phyloP scores from a whole-genome alignment of 2,329 filamentous ascomycete genomes.

The Nothophoma quercina region DNA sequence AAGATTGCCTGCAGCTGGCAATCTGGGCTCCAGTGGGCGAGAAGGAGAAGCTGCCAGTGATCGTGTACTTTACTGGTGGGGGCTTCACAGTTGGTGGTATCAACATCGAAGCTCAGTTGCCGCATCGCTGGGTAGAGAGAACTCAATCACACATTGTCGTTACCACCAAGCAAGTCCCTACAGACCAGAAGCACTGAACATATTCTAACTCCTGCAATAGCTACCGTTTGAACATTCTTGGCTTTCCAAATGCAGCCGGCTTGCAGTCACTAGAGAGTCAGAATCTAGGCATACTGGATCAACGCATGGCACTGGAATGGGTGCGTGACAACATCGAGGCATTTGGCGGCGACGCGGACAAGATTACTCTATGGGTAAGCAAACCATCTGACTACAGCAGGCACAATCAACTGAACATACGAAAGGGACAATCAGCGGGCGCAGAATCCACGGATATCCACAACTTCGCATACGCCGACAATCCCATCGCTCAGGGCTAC shows the following conservation, averaged over 20 bases:
- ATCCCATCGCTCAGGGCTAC: conserved; percentile 53
- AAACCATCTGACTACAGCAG: too few relatives aligned
- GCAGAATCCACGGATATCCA: conserved; percentile 14
- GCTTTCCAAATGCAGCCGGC: conserved; percentile 42
- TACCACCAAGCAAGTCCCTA: conserved; percentile 23
- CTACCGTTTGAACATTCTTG: conserved; percentile 46
- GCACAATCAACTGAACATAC: too few relatives aligned
- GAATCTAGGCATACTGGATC: too few relatives aligned
- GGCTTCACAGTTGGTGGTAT: conserved; percentile 54
- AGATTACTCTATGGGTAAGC: conserved; percentile 47
- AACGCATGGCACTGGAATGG: too few relatives aligned
- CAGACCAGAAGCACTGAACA: too few relatives aligned
- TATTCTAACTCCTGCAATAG: conserved; percentile 38
- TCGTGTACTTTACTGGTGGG: conserved; percentile 40
- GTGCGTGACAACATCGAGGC: conserved; percentile 46
- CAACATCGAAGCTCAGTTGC: conserved; percentile 47
- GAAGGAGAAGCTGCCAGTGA: conserved; percentile 37
- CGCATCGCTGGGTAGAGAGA: conserved; percentile 24
- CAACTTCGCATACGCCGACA: conserved; percentile 53
- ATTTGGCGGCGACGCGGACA: conserved; percentile 31
- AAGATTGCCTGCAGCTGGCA: conserved; percentile 51
- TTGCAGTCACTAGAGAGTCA: too few relatives aligned
- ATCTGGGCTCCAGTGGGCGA: conserved; percentile 40
- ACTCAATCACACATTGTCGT: conserved; percentile 38
- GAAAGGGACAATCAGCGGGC: conserved; percentile 41